Evolutionary conservation across 2,329 filamentous ascomycete genomes (phyloP).

Genomic region (Teratosphaeriaceae sp.): DNA sequence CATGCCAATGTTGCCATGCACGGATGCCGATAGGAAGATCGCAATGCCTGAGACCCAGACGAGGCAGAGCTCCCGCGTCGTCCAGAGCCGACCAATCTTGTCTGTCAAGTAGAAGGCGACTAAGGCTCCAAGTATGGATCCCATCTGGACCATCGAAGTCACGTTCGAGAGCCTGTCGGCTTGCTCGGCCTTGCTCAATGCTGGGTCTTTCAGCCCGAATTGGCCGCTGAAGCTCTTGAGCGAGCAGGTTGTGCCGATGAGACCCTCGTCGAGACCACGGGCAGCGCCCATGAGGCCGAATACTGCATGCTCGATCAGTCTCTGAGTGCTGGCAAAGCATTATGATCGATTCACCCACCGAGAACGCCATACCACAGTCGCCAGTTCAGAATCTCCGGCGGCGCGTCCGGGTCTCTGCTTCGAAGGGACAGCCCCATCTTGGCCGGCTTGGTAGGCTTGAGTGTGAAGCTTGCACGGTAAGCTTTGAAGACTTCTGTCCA

Average conservation of each 20-base stretch:
- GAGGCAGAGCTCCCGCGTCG: constrained; percentile 22
- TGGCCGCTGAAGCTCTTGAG: constrained; percentile 56
- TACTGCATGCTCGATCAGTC: constrained; percentile 7
- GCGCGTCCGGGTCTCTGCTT: constrained; percentile 52
- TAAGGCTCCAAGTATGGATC: constrained; percentile 64
- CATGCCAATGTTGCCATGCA: constrained; percentile 25
- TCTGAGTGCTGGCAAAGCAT: not conserved
- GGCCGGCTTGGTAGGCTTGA: not conserved
- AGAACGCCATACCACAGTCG: constrained; percentile 69
- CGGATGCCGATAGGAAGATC: constrained; percentile 43
- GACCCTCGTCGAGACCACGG: constrained; percentile 71
- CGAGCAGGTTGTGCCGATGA: constrained; percentile 54
- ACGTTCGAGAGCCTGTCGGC: constrained; percentile 60
- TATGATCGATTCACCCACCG: constrained; percentile 15
- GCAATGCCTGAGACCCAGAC: constrained; percentile 23
- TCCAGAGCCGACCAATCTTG: constrained; percentile 27
- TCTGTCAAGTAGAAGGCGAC: constrained; percentile 39
- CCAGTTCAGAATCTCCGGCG: constrained; percentile 69
- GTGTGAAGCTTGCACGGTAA: not conserved
- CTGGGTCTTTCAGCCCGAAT: constrained; percentile 53
- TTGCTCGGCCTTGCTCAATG: constrained; percentile 48
- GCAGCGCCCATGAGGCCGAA: constrained; percentile 61
- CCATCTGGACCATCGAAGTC: constrained; percentile 75
- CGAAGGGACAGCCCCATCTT: not conserved
- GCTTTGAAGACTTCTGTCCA: too few species aligned